Base-by-base conservation (phyloP, 306 rosid genomes). In the Dryas octopetala region DNA sequence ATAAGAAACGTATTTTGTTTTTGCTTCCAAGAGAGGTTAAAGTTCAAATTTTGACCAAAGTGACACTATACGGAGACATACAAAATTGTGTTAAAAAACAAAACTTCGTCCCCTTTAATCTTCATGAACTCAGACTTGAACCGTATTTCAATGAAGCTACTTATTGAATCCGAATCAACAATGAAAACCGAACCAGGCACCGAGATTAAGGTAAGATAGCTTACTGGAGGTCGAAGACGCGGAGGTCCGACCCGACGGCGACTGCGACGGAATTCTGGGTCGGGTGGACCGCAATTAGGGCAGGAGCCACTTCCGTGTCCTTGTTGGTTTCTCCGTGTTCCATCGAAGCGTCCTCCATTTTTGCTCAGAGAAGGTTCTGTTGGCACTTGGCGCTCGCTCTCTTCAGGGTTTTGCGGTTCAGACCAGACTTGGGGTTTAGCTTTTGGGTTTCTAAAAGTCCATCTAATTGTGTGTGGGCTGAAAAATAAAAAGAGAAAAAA, bases 191-290 rank as follows among this genome's bases (percentile, higher is more conserved):
- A 28, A 66, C 32, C 71, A 62, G 3, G 49, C 16, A 14, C 28
- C 17, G 68, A 55, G 13, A 64, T 13, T 2, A 3, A 16, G 2
- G 16, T 43, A 11, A 32, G 58, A 47, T 5, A 46, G 62, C 86
- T 70, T 83, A 95, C 98, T n/a, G 47, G 62, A 95, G 81, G 81
- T 91, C 81, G 85, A 91, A 95, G 78, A 91, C 84, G 7, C 98
- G 97, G 49, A 95, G 91, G 64, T 89, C 91, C 23, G 91, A 84
- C 62, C 97, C 97, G 9, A 95, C 95, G 1, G 96, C 89, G 13
- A 89, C 91, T n/a, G 90, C 90, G 55, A 85, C 86, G 66, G 88
- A 85, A 13, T 79, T 73, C 9, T 82, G 86, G 66, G 76, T 38
- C 0, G 97, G 98, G 64, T 95, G 91, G 72, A 95, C 93, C 0